Base-by-base conservation (phyloP, 495 filamentous ascomycete species). In the Sordaria brevicollis region DNA sequence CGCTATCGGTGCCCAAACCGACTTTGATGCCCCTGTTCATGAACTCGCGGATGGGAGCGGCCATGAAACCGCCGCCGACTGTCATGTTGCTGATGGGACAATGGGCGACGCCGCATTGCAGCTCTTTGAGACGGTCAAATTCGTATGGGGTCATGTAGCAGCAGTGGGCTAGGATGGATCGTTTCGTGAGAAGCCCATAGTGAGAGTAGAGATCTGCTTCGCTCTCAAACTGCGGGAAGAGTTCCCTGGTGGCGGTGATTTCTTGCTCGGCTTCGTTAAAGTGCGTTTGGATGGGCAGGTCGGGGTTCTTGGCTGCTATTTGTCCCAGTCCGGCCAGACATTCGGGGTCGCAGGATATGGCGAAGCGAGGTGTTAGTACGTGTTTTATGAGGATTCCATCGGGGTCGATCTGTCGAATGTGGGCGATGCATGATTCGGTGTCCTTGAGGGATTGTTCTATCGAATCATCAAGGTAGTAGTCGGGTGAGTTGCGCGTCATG, bases 71-170 rank as follows among this genome's bases (percentile, higher is more conserved):
- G 13, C 82, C 85, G 15, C 86, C 84, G 38, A 89, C 85, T 0
- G 87, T 88, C 68, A 88, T 88, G 70, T 90, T 91, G 0, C 87
- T 81, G 37, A 88, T 80, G 2, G 89, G 89, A 49, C 89, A 91
- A 66, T 89, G 88, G 0, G 88, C 85, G 17, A 91, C 82, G 10
- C 87, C 87, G 57, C 88, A 89, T 0, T 77, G 78, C 41, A 86
- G 78, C 25, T 77, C 73, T 54, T 81, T 74, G 2, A 91, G 67
- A 2, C 78, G 77, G 0, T 70, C 33, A 33, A 88, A 83, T 75
- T 91, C 88, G 13, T 83, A 76, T 10, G 87, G 83, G n/a, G 77
- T 78, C 67, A 89, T 81, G 69, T 85, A 84, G 39, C 86, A 89
- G 71, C 87, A 89, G 72, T 91, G 89, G 0, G 89, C 89, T 4